phyloP scores from a whole-genome alignment of 1,284 basidiomycete genomes.

The Salmacisia buchloeana region DNA sequence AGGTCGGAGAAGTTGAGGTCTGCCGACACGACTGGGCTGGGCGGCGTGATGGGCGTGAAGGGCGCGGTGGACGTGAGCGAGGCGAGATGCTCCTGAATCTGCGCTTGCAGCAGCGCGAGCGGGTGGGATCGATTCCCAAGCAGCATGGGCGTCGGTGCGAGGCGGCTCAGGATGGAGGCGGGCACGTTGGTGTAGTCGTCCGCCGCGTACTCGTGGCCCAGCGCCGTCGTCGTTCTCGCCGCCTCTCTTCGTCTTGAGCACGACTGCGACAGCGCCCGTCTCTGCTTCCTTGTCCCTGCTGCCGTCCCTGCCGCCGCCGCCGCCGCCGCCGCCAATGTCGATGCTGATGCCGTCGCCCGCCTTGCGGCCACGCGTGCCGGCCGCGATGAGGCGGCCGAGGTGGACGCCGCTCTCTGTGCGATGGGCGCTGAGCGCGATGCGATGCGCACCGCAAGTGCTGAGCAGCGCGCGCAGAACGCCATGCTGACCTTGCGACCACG shows the following conservation, averaged over 20 bases:
- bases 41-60: slow-evolving; percentile 55
- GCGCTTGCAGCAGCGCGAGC: slow-evolving; percentile 71
- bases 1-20: slow-evolving; percentile 94
- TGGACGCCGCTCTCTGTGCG: no score
- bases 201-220: slow-evolving; percentile 56
- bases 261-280: no score
- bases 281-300: no score
- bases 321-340: no score
- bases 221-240: background rate
- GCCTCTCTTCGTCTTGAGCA: no score
- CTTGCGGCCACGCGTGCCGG: background rate
- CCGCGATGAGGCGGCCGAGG: background rate
- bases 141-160: slow-evolving; percentile 60
- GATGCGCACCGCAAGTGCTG: background rate
- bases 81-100: slow-evolving; percentile 78
- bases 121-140: slow-evolving; percentile 77
- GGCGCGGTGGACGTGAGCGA: slow-evolving; percentile 30
- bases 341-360: background rate
- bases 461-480: background rate
- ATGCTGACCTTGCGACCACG: background rate
- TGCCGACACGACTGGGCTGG: slow-evolving; percentile 83
- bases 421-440: background rate
- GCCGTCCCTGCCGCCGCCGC: no score
- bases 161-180: slow-evolving; percentile 72
- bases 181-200: slow-evolving; percentile 83